phyloP scores from a whole-genome alignment of 2,329 filamentous ascomycete species.

The Aspergillus sp. region DNA sequence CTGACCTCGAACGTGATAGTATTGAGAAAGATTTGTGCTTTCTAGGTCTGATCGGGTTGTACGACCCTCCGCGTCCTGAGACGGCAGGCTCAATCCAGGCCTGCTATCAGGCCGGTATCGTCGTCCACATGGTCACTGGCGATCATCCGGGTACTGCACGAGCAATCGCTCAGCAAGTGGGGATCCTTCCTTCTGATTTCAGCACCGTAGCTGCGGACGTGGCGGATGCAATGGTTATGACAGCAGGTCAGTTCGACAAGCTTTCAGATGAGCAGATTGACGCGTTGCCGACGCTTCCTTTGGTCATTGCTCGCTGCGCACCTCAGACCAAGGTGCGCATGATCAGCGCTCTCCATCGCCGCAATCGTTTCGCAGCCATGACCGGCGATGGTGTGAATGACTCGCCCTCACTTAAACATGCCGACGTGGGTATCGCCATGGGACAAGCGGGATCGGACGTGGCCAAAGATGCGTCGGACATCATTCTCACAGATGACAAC shows the following conservation, averaged over 20 bases:
- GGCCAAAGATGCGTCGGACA: constrained; percentile 68
- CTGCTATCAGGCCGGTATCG: constrained; percentile 72
- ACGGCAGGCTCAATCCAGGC: constrained; percentile 71
- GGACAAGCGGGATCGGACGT: constrained; percentile 78
- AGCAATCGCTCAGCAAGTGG: constrained; percentile 78
- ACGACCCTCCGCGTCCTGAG: constrained; percentile 81
- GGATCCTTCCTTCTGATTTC: constrained; percentile 67
- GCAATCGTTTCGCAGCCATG: constrained; percentile 78
- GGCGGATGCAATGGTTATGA: constrained; percentile 69
- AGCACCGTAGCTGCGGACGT: constrained; percentile 60
- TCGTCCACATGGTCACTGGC: constrained; percentile 81
- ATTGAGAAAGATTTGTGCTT: constrained; percentile 72
- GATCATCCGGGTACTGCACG: constrained; percentile 77
- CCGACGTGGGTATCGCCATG: constrained; percentile 89
- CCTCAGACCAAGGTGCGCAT: constrained; percentile 76
- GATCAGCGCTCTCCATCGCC: constrained; percentile 65
- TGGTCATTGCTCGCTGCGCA: constrained; percentile 62
- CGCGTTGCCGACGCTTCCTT: constrained; percentile 54
- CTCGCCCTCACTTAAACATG: constrained; percentile 75
- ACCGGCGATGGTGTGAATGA: constrained; percentile 90
- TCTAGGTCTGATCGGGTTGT: constrained; percentile 80
- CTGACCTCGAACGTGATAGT: too few species aligned
- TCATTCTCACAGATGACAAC: constrained; percentile 79
- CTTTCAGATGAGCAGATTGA: constrained; percentile 74
- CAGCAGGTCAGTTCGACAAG: constrained; percentile 76